Evolutionary conservation across 768 basidiomycete species (phyloP), one percentile per base, ranked within the genome.

Genomic region (Cytidiella melzeri): DNA sequence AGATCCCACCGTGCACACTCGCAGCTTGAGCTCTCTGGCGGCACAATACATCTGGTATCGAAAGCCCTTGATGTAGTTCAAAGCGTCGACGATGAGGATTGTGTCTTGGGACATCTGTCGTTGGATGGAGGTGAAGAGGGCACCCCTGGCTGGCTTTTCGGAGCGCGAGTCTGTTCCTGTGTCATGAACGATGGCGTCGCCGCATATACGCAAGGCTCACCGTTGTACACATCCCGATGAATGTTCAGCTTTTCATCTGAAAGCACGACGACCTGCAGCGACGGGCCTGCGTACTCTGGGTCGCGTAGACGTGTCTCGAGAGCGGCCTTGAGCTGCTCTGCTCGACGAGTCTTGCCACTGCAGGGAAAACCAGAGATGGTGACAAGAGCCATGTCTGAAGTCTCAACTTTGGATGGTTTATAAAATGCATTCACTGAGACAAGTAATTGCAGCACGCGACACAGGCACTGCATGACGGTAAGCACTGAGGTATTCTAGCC

Each of bases 21-120:
- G 74, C 23, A 92, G 73, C 57, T 85, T 87, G 56, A 83, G 76
- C 62, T 99, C 96, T 45, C 92, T 73, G 4, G 93, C 94, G 1
- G 91, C 90, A 61, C 95, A 97, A 63, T 97, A 96, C 71, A 99
- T 83, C 65, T 99, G 96, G 67, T 99, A 99, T 25, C 96, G 83
- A 63, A 92, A 96, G 10, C 95, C 95, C 64, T 99, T 98, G 75
- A 98, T 98, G 67, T 99, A 97, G 62, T 98, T 98, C 57, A 88
- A 76, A 12, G 84, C 81, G 61, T 99, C 96, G 53, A 93, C 76
- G 56, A 99, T 87, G 50, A 96, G 75, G 58, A 97, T 80, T 0
- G 81, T 87, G 58, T 89, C 82, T 28, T 67, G 64, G 20, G 76
- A 73, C 55, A 99, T 74, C 27, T 78, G 74, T 11, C 96, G 75